Evolutionary conservation across 192 early-diverging fungal species (phyloP).

Genomic region (Coemansia sp.): DNA sequence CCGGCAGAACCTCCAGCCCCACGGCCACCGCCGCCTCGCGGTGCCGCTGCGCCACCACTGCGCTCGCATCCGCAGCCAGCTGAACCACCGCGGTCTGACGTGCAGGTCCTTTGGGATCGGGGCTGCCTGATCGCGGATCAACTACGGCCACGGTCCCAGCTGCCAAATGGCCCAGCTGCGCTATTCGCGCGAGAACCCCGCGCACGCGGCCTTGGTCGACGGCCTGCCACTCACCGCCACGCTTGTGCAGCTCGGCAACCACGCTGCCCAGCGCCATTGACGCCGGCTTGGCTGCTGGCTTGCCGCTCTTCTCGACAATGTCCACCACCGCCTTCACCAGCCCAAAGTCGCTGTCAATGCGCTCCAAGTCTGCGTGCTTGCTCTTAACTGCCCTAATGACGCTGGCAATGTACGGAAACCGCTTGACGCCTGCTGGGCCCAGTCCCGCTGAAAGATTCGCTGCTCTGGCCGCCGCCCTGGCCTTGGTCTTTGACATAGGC

Average conservation of each 20-base stretch:
- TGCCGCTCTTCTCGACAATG: not conserved
- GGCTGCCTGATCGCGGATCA: not conserved
- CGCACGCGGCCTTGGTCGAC: not conserved
- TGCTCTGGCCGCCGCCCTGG: too few relatives aligned
- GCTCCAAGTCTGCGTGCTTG: not conserved
- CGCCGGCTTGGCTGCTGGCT: not conserved
- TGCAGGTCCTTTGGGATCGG: not conserved
- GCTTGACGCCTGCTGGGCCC: slow-evolving; percentile 16
- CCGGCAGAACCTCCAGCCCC: not conserved
- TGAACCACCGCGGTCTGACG: not conserved
- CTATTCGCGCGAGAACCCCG: not conserved
- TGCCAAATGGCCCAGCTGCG: not conserved
- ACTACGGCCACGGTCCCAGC: not conserved
- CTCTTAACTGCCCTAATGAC: not conserved
- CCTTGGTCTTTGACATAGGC: not conserved
- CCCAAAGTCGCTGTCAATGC: not conserved
- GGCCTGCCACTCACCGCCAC: not conserved
- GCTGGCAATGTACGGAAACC: slow-evolving; percentile 10
- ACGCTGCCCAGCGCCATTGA: not conserved
- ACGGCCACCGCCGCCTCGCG: not conserved
- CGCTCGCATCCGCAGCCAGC: not conserved
- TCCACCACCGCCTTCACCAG: not conserved
- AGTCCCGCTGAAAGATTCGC: slow-evolving; percentile 7
- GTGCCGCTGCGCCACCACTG: not conserved
- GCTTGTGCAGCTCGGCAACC: not conserved